Evolutionary conservation across 2,329 filamentous ascomycete genomes (phyloP).

Genomic region (Phialemoniopsis sp.): DNA sequence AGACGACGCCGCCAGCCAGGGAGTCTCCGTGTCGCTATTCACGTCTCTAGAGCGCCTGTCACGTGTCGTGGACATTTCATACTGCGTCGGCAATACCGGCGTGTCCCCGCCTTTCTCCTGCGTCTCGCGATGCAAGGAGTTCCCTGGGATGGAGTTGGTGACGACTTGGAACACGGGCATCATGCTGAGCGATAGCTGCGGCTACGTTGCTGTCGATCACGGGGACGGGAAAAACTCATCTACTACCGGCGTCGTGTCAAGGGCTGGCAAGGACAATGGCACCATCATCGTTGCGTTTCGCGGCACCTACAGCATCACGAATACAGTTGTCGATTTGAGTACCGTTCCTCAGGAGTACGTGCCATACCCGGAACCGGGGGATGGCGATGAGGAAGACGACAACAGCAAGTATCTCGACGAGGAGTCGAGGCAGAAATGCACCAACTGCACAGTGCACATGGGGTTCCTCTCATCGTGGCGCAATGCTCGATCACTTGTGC

Average conservation of each 20-base stretch:
- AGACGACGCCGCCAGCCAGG: neutral
- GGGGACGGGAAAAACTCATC: slow-evolving; percentile 14
- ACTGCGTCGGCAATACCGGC: slow-evolving; percentile 85
- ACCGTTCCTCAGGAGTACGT: slow-evolving; percentile 87
- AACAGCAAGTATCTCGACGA: neutral
- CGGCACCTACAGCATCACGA: slow-evolving; percentile 89
- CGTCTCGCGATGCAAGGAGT: slow-evolving; percentile 79
- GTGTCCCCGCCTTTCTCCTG: slow-evolving; percentile 82
- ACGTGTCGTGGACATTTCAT: slow-evolving; percentile 90
- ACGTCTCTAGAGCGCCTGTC: slow-evolving; percentile 79
- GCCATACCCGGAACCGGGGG: slow-evolving; percentile 65
- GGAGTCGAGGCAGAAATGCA: slow-evolving; percentile 51
- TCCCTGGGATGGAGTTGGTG: slow-evolving; percentile 73
- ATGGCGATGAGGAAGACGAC: slow-evolving; percentile 4
- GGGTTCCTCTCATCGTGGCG: slow-evolving; percentile 87
- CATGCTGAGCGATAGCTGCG: slow-evolving; percentile 84
- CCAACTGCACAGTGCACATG: slow-evolving; percentile 87
- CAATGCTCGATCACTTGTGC: slow-evolving; percentile 64
- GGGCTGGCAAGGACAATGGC: slow-evolving; percentile 14
- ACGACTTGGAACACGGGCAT: slow-evolving; percentile 88
- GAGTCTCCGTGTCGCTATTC: slow-evolving; percentile 64
- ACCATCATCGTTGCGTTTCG: slow-evolving; percentile 83
- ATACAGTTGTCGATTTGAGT: slow-evolving; percentile 85
- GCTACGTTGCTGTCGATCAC: slow-evolving; percentile 89
- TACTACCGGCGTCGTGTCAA: slow-evolving; percentile 1